Conservation (phyloP, 148 eudicot genomes). For the Rhododendron griersonianum region DNA sequence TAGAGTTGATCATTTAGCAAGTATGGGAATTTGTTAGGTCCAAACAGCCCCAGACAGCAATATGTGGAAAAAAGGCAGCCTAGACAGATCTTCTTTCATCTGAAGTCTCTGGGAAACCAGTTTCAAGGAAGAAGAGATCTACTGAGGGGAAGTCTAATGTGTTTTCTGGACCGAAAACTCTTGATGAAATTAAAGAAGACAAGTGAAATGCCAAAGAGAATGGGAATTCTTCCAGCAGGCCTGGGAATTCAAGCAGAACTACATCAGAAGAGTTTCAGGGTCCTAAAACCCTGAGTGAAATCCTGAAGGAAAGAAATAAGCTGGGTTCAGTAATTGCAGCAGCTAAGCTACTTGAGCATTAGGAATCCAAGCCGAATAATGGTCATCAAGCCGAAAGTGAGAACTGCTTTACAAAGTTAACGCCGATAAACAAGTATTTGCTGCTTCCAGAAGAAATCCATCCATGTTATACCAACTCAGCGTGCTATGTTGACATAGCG, state of each 20-base stretch:
- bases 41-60: conserved; percentile 19
- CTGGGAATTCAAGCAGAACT: not conserved
- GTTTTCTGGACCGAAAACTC: conserved; percentile 46
- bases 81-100: conserved; percentile 15
- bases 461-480: no score
- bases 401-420: not conserved
- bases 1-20: conserved; percentile 16
- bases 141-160: conserved; percentile 12
- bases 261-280: conserved; percentile 29
- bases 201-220: conserved; percentile 21
- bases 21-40: conserved; percentile 13
- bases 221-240: conserved; percentile 5
- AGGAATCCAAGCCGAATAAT: not conserved
- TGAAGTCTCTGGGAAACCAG: conserved; percentile 23
- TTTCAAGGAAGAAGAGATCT: conserved; percentile 24
- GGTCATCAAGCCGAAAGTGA: no score
- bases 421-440: not conserved
- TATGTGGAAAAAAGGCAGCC: conserved; percentile 22
- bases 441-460: not conserved
- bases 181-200: conserved; percentile 45
- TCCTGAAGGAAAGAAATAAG: conserved; percentile 35
- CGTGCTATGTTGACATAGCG: no score
- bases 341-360: conserved; percentile 7
- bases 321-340: conserved; percentile 6
- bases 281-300: conserved; percentile 40